These are phyloP conservation scores for Plasmodiophora brassicae DNA, from an alignment of 208 protist genomes.

Conservation along the genomic window DNA sequence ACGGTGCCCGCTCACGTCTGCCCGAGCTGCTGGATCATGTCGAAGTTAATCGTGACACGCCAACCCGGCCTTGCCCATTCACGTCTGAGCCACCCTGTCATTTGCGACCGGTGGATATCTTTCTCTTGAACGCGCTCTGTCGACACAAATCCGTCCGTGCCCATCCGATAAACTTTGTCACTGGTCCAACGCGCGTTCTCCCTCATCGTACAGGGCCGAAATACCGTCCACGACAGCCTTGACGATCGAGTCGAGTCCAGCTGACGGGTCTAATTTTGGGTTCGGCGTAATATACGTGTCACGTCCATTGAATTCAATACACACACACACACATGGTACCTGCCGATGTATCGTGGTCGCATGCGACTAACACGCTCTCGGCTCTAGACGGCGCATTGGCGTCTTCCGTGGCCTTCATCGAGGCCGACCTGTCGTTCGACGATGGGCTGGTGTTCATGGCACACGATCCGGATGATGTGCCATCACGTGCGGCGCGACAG, in stretches of 20 bases:
- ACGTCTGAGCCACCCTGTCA: too few species aligned
- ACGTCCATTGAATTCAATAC: too few species aligned
- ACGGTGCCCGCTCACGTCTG: too few species aligned
- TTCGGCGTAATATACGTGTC: too few species aligned
- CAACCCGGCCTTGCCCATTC: too few species aligned
- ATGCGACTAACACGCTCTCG: not conserved
- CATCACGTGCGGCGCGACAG: not conserved
- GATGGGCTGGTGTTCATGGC: not conserved
- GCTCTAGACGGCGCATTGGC: not conserved
- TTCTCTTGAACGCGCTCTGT: too few species aligned
- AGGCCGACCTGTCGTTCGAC: not conserved
- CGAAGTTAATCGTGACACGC: too few species aligned
- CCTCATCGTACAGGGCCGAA: not conserved
- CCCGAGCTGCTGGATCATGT: too few species aligned
- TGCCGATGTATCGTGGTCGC: not conserved
- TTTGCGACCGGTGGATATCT: too few species aligned
- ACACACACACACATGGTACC: not conserved
- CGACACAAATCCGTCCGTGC: not conserved
- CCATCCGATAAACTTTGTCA: not conserved
- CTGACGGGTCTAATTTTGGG: too few species aligned
- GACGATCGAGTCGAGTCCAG: not conserved
- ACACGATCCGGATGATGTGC: not conserved
- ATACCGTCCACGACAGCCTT: not conserved
- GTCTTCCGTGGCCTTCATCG: not conserved
- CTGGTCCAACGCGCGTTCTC: not conserved